Evolutionary conservation across 2,329 filamentous ascomycete species (phyloP), one percentile per base, ranked within the genome.

Genomic region (Beauveria sp.): DNA sequence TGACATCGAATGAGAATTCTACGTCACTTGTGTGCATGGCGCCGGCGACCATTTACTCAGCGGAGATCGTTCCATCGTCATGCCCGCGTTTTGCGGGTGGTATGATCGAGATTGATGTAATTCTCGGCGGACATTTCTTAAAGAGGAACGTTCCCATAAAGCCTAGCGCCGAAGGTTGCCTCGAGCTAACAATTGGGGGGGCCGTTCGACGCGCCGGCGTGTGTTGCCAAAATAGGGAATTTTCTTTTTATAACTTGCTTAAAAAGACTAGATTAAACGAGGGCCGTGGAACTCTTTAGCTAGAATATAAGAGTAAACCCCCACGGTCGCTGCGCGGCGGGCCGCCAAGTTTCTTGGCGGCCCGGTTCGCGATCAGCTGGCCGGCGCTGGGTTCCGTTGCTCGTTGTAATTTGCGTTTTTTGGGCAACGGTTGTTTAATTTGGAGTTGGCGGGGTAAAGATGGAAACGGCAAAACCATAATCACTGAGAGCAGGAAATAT

Each of bases 111-210:
- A 54, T 45, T 22, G 20, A 45, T 34, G 53, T 6, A 34, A 50
- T 12, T 34, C 45, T 56, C 61, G 61, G 61, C 61, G 61, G 31
- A 42, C n/a, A 60, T 50, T 63, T 40, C 54, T 24, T 2, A 45
- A 63, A 60, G 8, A 34, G 56, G 61, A 28, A 28, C 26, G 59
- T 63, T 63, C 50, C 5, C 28, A 8, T 6, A 16, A 34, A 16
- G 24, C 5, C 46, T 59, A 59, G 56, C 56, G 56, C 56, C 56
- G 56, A 59, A 12, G 8, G n/a, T 50, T 57, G n/a, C 34, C 56
- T 58, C 3, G 45, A 40, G 28, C 54, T 10, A 22, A 40, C n/a
- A 2, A 16, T 22, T 22, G 49, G 6, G 34, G 6, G 2, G 20
- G 1, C 6, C 50, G 12, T 6, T 5, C 3, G 9, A 34, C 14